Base-by-base conservation (phyloP, 2,329 filamentous ascomycete species). In the Trichoderma breve region DNA sequence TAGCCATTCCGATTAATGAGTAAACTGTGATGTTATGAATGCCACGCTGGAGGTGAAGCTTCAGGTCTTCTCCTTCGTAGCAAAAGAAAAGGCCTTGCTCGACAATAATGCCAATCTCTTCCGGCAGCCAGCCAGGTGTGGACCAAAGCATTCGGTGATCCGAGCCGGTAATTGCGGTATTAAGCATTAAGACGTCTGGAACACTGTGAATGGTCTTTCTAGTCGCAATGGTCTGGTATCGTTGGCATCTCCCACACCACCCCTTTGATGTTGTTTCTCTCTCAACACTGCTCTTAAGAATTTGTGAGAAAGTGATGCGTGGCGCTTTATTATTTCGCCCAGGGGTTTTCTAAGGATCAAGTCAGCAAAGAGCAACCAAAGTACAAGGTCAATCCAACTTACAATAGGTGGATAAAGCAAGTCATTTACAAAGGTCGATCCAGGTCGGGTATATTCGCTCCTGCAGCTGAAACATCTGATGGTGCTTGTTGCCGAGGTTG, bases 81-180 rank as follows among this genome's bases (percentile, higher is more conserved):
- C 95, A 98, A 81, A 93, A 95, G 78, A 98, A 93, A 78, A 97
- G 93, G n/a, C 93, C 94, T 77, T 93, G 90, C 73, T 97, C 93
- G 71, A 97, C 89, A 71, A 97, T 93, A 77, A 99, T 89, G 47
- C 96, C 96, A 77, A 99, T 95, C 80, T 98, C 94, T 78, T 96
- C 92, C 0, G 96, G 96, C 14, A 99, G 85, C 91, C 95, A 99
- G 18, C 93, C 93, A 0, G 93, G 93, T 14, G 91, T 93, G 1
- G 93, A 90, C 97, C 97, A 99, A 18, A 97, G 86, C 72, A 92
- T 88, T 76, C 91, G 91, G 43, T 94, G 89, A 74, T 95, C 92
- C 3, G 90, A 87, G 60, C 84, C 91, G 6, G 87, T 89, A 53
- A 93, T 91, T 12, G 93, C 89, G 0, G 94, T 93, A 78, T 98